These are phyloP conservation scores for Furcasterigmium sp. DNA, from an alignment of 2,329 filamentous ascomycete species.

Conservation along the genomic window DNA sequence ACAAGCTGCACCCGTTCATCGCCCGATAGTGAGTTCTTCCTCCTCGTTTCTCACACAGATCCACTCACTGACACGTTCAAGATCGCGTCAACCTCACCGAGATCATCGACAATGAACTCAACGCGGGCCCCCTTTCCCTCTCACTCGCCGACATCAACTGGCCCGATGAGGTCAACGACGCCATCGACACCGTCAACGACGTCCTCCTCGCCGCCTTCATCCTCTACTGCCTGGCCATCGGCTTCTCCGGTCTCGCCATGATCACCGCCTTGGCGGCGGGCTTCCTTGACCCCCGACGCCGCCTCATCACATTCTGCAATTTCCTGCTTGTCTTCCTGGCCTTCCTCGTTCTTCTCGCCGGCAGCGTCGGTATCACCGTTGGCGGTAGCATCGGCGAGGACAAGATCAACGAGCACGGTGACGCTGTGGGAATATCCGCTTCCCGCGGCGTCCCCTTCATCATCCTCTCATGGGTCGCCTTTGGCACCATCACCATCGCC, in stretches of 20 bases:
- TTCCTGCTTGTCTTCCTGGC: conserved; percentile 28
- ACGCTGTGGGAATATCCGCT: conserved; percentile 38
- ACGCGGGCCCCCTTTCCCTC: conserved; percentile 36
- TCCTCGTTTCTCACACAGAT: neutral
- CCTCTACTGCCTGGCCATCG: conserved; percentile 40
- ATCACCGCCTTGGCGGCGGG: conserved; percentile 30
- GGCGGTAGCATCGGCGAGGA: conserved; percentile 32
- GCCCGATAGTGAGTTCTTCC: conserved; percentile 28
- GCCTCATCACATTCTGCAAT: conserved; percentile 27
- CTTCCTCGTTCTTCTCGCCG: conserved; percentile 30
- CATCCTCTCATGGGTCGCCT: conserved; percentile 40
- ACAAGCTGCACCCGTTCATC: conserved; percentile 37
- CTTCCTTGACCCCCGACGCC: conserved; percentile 20
- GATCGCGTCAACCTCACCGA: conserved; percentile 40
- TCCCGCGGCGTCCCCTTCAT: conserved; percentile 37
- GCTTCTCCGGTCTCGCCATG: conserved; percentile 36
- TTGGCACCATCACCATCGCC: conserved; percentile 35
- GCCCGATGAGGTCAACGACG: conserved; percentile 36
- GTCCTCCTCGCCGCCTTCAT: conserved; percentile 43
- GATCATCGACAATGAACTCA: conserved; percentile 39
- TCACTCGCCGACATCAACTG: conserved; percentile 40
- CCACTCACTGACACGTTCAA: conserved; percentile 9
- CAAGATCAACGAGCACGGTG: conserved; percentile 36
- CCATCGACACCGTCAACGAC: conserved; percentile 43
- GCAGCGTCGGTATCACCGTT: conserved; percentile 37